Base-by-base conservation (phyloP, 345 rosid species). In the Salix dunnii region DNA sequence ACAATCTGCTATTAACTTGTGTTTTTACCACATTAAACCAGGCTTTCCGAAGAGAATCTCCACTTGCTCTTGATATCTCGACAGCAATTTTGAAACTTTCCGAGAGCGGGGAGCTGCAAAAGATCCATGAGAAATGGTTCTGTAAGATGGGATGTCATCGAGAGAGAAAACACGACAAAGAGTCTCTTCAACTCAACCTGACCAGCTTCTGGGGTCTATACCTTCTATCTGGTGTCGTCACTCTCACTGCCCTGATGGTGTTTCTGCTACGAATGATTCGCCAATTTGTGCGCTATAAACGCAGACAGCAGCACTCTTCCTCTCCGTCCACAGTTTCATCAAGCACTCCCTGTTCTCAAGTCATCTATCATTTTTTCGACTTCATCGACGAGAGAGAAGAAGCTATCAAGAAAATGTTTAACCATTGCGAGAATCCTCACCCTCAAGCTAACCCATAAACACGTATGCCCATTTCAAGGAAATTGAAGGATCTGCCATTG, bases 341-440 rank as follows among this genome's bases (percentile, higher is more conserved):
- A 35, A 51, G 60, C 2, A 68, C 77, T 23, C 71, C 70, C 58
- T 88, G 85, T 43, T 79, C 86, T 63, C 82, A 85, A 33, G 80
- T 83, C 72, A 28, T 89, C 66, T 83, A 16, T 53, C 85, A 82
- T 81, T 94, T 94, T 66, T 81, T 92, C 11, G 78, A 91, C 76
- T 92, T 94, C 78, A 84, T 91, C 25, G 97, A 94, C 64, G 86
- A 92, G 91, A 94, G 85, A 78, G 98, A 92, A 82, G 98, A 91
- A 77, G 92, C 90, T 64, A 88, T 87, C 86, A 90, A 89, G 89
- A 88, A 83, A 78, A 78, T 86, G 84, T 88, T 89, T 71, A 74
- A 71, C 42, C 85, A 82, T 38, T 67, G 81, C 71, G 89, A 91
- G 69, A 43, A 79, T 80, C 79, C 80, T 49, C 80, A 68, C 68